Evolutionary conservation across 2,329 filamentous ascomycete genomes (phyloP).

Genomic region (Hysterium pulicare): DNA sequence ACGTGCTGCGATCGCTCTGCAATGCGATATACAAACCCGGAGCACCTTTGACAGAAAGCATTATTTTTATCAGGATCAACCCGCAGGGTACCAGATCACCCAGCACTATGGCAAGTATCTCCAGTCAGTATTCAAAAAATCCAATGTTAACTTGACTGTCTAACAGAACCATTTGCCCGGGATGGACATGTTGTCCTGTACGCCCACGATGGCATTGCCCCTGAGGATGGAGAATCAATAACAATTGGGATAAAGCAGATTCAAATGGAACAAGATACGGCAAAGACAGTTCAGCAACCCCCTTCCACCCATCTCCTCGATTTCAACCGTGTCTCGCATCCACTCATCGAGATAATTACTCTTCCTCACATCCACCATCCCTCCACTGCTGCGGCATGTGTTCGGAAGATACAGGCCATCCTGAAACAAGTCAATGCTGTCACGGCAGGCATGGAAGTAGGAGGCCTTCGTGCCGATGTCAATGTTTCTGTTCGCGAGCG

Average conservation of each 20-base stretch:
- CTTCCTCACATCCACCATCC: constrained; percentile 84
- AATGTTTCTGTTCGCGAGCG: constrained; percentile 81
- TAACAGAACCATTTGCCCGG: constrained; percentile 61
- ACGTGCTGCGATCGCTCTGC: constrained; percentile 78
- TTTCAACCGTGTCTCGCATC: constrained; percentile 88
- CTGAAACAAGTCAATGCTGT: constrained; percentile 80
- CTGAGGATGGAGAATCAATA: constrained; percentile 67
- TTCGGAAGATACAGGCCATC: constrained; percentile 81
- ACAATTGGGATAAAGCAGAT: constrained; percentile 84
- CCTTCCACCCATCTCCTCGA: constrained; percentile 76
- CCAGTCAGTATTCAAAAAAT: background rate
- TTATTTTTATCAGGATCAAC: constrained; percentile 99
- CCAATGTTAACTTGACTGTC: too few relatives aligned
- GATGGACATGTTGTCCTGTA: constrained; percentile 70
- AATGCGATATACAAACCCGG: constrained; percentile 70
- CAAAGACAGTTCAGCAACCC: constrained; percentile 81
- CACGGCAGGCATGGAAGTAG: constrained; percentile 87
- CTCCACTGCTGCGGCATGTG: constrained; percentile 79
- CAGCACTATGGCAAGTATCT: constrained; percentile 70
- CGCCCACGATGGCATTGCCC: constrained; percentile 73
- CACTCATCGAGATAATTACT: constrained; percentile 93
- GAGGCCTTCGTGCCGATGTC: constrained; percentile 86
- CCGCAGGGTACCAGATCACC: constrained; percentile 93
- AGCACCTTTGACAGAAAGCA: constrained; percentile 95
- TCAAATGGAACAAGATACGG: constrained; percentile 97